Conservation (phyloP, 2,329 filamentous ascomycete species). For the Fusarium oligoseptatum region DNA sequence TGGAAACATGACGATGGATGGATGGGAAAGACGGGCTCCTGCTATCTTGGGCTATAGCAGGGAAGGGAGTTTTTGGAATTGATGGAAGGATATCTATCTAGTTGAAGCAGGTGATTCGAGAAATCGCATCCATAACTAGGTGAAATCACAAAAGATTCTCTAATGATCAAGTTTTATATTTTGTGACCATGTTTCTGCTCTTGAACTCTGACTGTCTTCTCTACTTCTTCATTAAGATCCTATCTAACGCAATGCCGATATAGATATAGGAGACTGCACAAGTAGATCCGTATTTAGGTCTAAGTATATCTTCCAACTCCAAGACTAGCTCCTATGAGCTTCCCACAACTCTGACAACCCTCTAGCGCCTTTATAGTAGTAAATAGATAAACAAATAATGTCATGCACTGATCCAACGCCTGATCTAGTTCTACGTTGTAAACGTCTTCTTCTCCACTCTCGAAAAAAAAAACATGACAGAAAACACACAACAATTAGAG, state of each 20-base stretch:
- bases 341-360: background rate
- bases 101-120: slow-evolving; percentile 13
- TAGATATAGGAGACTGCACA: background rate
- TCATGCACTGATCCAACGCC: background rate
- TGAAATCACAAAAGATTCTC: slow-evolving; percentile 32
- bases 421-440: background rate
- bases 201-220: background rate
- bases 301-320: background rate
- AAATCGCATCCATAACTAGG: slow-evolving; percentile 17
- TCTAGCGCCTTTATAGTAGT: background rate
- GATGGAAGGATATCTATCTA: slow-evolving; percentile 14
- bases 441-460: slow-evolving; percentile 5
- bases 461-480: background rate
- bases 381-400: background rate
- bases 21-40: slow-evolving; percentile 28
- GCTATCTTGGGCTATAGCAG: slow-evolving; percentile 43
- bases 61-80: slow-evolving; percentile 42
- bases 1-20: slow-evolving; percentile 18
- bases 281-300: background rate
- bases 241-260: background rate
- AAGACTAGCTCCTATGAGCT: background rate
- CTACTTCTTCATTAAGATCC: too few relatives aligned
- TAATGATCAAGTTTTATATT: background rate
- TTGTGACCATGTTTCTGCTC: background rate
- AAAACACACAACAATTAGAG: slow-evolving; percentile 25